Conservation (phyloP, 2,329 filamentous ascomycete genomes). For the Aspergillus sp. region DNA sequence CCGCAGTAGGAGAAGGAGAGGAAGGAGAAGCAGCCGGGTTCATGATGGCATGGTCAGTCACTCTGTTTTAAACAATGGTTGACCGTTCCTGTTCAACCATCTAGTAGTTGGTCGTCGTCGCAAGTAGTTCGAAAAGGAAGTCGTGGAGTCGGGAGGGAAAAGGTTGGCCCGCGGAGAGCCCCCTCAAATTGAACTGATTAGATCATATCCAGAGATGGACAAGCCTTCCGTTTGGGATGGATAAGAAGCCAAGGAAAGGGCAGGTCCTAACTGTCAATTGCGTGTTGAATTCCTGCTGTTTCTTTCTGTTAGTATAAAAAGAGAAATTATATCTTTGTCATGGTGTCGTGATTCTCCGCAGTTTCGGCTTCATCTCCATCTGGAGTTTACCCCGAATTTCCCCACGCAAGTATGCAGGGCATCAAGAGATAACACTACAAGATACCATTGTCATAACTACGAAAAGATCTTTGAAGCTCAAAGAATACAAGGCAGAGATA, state of each 20-base stretch:
- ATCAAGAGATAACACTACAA: too few species aligned
- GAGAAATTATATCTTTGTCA: background rate
- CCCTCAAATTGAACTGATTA: background rate
- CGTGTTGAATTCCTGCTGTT: background rate
- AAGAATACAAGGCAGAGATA: background rate
- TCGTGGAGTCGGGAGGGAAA: background rate
- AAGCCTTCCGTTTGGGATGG: background rate
- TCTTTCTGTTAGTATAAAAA: background rate
- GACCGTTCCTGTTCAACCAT: background rate
- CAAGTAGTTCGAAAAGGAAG: background rate
- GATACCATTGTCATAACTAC: too few species aligned
- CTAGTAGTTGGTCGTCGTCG: background rate
- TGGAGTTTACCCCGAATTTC: background rate
- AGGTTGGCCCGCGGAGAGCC: background rate
- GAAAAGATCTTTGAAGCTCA: background rate
- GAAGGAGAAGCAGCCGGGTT: conserved; percentile 8
- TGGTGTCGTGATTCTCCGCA: background rate
- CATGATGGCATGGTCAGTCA: conserved; percentile 18
- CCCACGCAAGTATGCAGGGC: background rate
- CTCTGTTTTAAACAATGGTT: background rate
- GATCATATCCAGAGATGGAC: background rate
- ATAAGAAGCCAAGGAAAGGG: background rate
- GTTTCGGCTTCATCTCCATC: background rate
- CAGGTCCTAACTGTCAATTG: background rate
- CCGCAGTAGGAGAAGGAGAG: background rate